A percentile compares a stretch with the other conserved stretches of the same genome.
These are phyloP conservation scores for Takashimella tepidaria DNA, from an alignment of 1,284 basidiomycete genomes.

Conservation along the genomic window DNA sequence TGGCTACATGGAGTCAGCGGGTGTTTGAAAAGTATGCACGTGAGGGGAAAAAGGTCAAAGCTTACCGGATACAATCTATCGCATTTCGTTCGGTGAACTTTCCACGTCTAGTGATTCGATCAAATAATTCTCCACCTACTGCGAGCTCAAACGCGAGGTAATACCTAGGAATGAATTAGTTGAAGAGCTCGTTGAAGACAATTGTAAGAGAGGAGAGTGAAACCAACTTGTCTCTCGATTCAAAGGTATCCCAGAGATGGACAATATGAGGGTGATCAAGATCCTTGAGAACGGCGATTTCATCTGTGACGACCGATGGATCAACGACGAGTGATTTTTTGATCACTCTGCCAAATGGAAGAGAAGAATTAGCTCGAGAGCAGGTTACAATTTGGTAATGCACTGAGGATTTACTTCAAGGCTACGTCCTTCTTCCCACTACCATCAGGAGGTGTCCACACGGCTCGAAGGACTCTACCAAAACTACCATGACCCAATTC, in stretches of 20 bases:
- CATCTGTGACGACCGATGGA: conserved; percentile 77
- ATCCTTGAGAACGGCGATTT: conserved; percentile 83
- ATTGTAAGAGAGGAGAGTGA: background rate
- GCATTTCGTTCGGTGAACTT: conserved; percentile 89
- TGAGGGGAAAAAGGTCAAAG: conserved; percentile 19
- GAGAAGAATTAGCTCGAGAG: no score
- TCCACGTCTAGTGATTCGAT: conserved; percentile 71
- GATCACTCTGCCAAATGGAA: conserved; percentile 71
- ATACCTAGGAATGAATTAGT: conserved; percentile 49
- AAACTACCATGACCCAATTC: conserved; percentile 74
- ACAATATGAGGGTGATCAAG: conserved; percentile 86
- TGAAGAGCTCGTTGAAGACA: background rate
- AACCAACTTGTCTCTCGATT: conserved; percentile 66
- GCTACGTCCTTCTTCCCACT: conserved; percentile 65
- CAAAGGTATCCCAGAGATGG: conserved; percentile 59
- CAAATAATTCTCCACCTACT: conserved; percentile 82
- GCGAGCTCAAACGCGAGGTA: conserved; percentile 90
- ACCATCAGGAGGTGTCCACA: conserved; percentile 52
- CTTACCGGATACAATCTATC: conserved; percentile 62
- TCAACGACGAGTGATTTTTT: conserved; percentile 87
- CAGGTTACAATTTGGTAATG: background rate
- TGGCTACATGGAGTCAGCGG: no score
- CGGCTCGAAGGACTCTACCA: conserved; percentile 66
- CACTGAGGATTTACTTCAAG: conserved; percentile 48
- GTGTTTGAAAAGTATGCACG: no score